Percentiles rank a stretch among this genome's conserved stretches.
Evolutionary conservation across 1,139 yeast genomes (phyloP).

Genomic region (Suhomyces panamericanus): DNA sequence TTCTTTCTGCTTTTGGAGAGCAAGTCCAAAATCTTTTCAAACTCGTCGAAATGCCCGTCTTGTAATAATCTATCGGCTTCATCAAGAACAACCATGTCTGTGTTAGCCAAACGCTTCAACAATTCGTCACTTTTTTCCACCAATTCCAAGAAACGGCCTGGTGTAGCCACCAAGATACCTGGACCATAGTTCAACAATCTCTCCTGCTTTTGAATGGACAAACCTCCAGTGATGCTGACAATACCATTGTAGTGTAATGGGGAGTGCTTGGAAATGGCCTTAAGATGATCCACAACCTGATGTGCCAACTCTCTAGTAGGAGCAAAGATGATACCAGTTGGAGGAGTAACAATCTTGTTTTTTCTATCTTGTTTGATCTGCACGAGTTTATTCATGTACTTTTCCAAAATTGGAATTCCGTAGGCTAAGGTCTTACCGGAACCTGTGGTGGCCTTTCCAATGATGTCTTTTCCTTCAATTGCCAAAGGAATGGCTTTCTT

Average conservation of each 20-base stretch:
- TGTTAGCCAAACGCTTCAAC: slow-evolving; percentile 55
- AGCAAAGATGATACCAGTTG: slow-evolving; percentile 80
- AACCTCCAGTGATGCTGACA: slow-evolving; percentile 89
- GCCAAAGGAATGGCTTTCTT: slow-evolving; percentile 74
- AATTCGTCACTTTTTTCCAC: slow-evolving; percentile 61
- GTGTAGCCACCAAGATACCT: slow-evolving; percentile 88
- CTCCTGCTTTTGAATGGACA: slow-evolving; percentile 90
- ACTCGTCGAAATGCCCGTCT: slow-evolving; percentile 94
- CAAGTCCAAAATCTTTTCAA: slow-evolving; percentile 76
- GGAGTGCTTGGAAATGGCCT: slow-evolving; percentile 57
- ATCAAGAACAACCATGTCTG: slow-evolving; percentile 79
- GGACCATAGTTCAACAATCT: slow-evolving; percentile 74
- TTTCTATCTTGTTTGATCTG: slow-evolving; percentile 25
- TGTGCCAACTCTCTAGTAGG: slow-evolving; percentile 97
- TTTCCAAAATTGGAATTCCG: slow-evolving; percentile 90
- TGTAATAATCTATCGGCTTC: slow-evolving; percentile 97
- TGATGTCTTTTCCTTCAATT: slow-evolving; percentile 69
- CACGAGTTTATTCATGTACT: slow-evolving; percentile 38
- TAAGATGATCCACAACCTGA: slow-evolving; percentile 83
- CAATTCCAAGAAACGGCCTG: slow-evolving; percentile 88
- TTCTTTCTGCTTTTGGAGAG: slow-evolving; percentile 41
- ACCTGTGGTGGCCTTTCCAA: slow-evolving; percentile 98
- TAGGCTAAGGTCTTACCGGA: slow-evolving; percentile 97
- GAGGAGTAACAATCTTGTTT: slow-evolving; percentile 36
- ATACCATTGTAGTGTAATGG: slow-evolving; percentile 60